Base-by-base conservation (phyloP, 805 yeast genomes). In the Saccharomycopsis selenospora region DNA sequence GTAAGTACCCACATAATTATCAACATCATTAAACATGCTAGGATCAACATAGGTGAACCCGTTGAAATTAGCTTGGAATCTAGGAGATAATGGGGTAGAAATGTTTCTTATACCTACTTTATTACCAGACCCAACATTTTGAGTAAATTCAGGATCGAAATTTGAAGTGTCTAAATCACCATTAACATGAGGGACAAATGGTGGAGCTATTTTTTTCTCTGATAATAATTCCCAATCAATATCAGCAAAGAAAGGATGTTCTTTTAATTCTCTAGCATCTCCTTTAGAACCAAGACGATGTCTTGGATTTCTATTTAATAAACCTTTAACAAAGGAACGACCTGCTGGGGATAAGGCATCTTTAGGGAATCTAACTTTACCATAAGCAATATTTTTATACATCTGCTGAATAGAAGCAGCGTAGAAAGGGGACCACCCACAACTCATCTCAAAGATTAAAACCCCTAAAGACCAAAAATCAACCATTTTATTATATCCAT, bases 401-500 rank as follows among this genome's bases (percentile, higher is more conserved):
- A 93, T 93, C 66, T 93, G 96, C 70, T 93, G 98, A 14, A 47
- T 46, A 45, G 95, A 89, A 55, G 91, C 97, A 24, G 98, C 99
- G 61, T 88, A 93, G 66, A 93, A 93, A 48, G 99, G 99, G 3
- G 96, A 85, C 99, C 98, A 93, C 45, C 99, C 99, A 69, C 98
- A 93, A 66, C 98, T 90, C 99, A 93, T 93, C 69, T 93, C 99
- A 66, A 93, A 93, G 42, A 93, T 89, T 50, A 93, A 71, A 23
- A 93, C 99, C 52, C 99, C 99, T 50, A 93, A 70, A 2, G 98
- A 90, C 99, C 99, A 93, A 60, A 93, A 93, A 66, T 93, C 99
- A 53, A 93, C 99, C 98, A 93, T 91, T 66, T 90, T 89, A 33
- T 98, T 93, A 69, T 93, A 93, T 14, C 99, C 99, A 47, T 86